phyloP scores from a whole-genome alignment of 2,329 filamentous ascomycete species.

The Exutisphaerella laricina region DNA sequence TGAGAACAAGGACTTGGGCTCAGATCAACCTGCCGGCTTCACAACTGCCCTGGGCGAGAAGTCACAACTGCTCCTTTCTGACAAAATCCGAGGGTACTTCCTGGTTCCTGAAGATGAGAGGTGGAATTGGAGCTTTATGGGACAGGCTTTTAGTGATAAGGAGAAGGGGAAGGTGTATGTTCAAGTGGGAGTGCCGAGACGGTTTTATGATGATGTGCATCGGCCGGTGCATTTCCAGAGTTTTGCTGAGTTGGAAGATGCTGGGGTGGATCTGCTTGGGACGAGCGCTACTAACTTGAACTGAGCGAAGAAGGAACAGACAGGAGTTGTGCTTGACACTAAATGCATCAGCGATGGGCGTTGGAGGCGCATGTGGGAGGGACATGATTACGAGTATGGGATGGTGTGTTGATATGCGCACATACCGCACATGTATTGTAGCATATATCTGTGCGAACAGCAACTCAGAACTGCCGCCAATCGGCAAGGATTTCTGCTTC shows the following conservation, averaged over 20 bases:
- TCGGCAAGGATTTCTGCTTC: too few species aligned
- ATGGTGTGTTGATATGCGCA: not conserved
- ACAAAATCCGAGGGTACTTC: constrained; percentile 94
- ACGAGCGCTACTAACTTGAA: constrained; percentile 89
- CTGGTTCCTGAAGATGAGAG: constrained; percentile 81
- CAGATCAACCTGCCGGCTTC: constrained; percentile 92
- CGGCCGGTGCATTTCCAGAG: constrained; percentile 93
- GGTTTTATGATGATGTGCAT: constrained; percentile 90
- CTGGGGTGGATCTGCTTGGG: constrained; percentile 95
- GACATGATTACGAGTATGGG: not conserved
- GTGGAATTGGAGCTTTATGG: constrained; percentile 99
- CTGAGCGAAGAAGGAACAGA: constrained; percentile 36
- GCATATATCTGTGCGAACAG: not conserved
- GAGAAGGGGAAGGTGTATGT: constrained; percentile 82
- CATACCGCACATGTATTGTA: not conserved
- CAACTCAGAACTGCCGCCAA: too few species aligned
- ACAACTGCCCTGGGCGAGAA: constrained; percentile 77
- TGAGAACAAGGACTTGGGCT: constrained; percentile 88
- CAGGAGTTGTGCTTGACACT: not conserved
- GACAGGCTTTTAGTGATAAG: constrained; percentile 74
- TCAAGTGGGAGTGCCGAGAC: constrained; percentile 80
- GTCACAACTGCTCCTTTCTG: constrained; percentile 85
- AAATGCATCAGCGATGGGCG: not conserved
- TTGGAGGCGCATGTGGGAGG: not conserved
- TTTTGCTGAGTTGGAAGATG: constrained; percentile 94